Base-by-base conservation (phyloP, 495 filamentous ascomycete genomes). In the Beverwykella pulmonaria region DNA sequence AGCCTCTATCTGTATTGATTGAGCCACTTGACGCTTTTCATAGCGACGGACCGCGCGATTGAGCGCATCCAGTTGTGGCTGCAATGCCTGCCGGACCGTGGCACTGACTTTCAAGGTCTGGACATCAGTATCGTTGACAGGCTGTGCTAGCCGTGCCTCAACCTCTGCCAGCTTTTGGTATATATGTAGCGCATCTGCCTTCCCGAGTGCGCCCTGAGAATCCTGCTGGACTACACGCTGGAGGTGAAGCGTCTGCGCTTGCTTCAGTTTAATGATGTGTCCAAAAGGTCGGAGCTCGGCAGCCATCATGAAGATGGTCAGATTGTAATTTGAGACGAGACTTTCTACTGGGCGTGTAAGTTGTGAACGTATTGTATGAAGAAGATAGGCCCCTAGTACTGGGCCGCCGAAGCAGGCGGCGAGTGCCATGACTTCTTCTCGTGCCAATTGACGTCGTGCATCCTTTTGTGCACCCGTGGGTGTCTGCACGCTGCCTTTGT, bases 21-120 rank as follows among this genome's bases (percentile, higher is more conserved):
- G 83, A 1, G 93, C 75, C 0, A 88, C 87, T 12, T 88, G 86
- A 61, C 92, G 88, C 75, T 96, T 97, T 79, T 98, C 94, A 68
- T 97, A 97, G n/a, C 92, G 86, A 15, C 94, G 84, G 29, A 98
- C 88, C 0, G 94, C 94, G 20, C 94, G 88, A 63, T 90, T 93
- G 36, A 98, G 78, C 3, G 92, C 91, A 67, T 98, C 94, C 29
- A 97, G 82, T 47, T 97, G 91, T 0, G 92, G 87, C 44, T 92
- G 89, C 20, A 94, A 75, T 15, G 76, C 76, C 55, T 84, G 85
- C 36, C 86, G 84, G 8, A 91, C 82, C 63, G 90, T 87, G 1
- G 80, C 78, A 0, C 82, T 80, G 12, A 93, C 72, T 20, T 78
- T 76, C 17, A 83, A 81, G 30, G 75, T 67, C 59, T 84, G 50